Evolutionary conservation across 2,329 filamentous ascomycete species (phyloP).

Genomic region (Bipolaris victoriae): DNA sequence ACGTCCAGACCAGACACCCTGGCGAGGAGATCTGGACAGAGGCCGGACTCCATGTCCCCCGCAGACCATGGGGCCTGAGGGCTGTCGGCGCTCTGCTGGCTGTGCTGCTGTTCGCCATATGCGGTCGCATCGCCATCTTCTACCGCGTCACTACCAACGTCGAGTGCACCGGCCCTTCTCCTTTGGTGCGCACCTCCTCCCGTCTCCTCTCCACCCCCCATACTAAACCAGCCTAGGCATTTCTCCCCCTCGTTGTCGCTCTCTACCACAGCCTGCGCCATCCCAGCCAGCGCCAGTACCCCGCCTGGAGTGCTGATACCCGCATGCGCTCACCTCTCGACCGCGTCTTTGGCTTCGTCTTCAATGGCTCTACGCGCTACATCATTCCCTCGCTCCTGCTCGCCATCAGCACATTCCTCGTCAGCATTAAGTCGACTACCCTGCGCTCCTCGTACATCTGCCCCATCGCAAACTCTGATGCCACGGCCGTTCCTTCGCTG

Average conservation of each 20-base stretch:
- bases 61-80: slow-evolving; percentile 25
- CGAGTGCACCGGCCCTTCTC: slow-evolving; percentile 42
- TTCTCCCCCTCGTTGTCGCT: slow-evolving; percentile 43
- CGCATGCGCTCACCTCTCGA: slow-evolving; percentile 33
- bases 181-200: slow-evolving; percentile 24
- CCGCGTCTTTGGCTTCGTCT: slow-evolving; percentile 34
- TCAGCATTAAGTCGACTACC: slow-evolving; percentile 35
- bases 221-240: slow-evolving; percentile 26
- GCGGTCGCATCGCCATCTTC: slow-evolving; percentile 41
- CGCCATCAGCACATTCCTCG: slow-evolving; percentile 41
- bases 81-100: slow-evolving; percentile 35
- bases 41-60: slow-evolving; percentile 23
- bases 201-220: background rate
- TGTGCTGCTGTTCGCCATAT: slow-evolving; percentile 39
- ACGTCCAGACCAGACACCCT: slow-evolving; percentile 29
- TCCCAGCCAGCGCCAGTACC: slow-evolving; percentile 32
- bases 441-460: slow-evolving; percentile 45
- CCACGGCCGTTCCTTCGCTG: slow-evolving; percentile 36
- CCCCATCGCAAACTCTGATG: slow-evolving; percentile 32
- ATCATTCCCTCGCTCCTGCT: slow-evolving; percentile 40
- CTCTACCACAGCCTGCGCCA: slow-evolving; percentile 40
- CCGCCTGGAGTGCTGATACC: slow-evolving; percentile 38
- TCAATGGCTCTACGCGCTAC: slow-evolving; percentile 40
- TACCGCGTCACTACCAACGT: slow-evolving; percentile 38
- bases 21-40: slow-evolving; percentile 39